Conservation (phyloP, 2,329 filamentous ascomycete genomes). For the Zasmidium angulare region DNA sequence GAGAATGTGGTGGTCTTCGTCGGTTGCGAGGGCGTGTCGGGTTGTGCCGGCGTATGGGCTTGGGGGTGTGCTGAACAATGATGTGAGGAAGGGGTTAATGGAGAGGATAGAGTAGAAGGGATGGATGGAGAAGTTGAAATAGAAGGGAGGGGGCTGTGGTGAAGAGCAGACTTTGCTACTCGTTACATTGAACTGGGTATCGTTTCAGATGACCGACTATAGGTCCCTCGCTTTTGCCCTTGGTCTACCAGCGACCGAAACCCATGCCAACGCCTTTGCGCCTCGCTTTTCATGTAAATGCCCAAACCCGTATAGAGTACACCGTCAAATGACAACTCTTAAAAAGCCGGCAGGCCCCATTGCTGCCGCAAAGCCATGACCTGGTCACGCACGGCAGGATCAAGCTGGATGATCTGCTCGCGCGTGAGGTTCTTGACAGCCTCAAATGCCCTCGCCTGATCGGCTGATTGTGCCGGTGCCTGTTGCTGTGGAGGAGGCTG, state of each 20-base stretch:
- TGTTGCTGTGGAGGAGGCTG: slow-evolving; percentile 46
- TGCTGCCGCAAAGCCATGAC: too few species aligned
- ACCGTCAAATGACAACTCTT: too few species aligned
- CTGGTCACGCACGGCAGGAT: too few species aligned
- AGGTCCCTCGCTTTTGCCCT: neutral
- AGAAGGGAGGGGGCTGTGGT: neutral
- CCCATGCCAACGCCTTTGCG: neutral
- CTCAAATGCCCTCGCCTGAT: slow-evolving; percentile 43
- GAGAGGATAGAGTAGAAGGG: slow-evolving; percentile 1
- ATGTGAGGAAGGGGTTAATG: slow-evolving; percentile 5
- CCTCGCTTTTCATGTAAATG: too few species aligned
- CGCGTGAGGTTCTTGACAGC: slow-evolving; percentile 76
- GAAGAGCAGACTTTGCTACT: neutral
- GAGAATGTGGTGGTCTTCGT: slow-evolving; percentile 16
- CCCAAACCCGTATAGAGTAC: too few species aligned
- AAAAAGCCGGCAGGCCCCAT: too few species aligned
- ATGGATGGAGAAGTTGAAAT: slow-evolving; percentile 4
- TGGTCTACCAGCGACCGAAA: neutral
- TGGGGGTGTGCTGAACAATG: slow-evolving; percentile 22
- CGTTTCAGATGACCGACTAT: neutral
- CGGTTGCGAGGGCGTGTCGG: slow-evolving; percentile 20
- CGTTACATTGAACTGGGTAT: neutral
- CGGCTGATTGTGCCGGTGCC: slow-evolving; percentile 37
- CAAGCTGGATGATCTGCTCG: slow-evolving; percentile 68
- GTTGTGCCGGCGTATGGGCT: slow-evolving; percentile 25